Percentiles rank a stretch among this genome's conserved stretches.
These are phyloP conservation scores for Alloascoidea africana DNA, from an alignment of 805 yeast genomes.

Conservation along the genomic window DNA sequence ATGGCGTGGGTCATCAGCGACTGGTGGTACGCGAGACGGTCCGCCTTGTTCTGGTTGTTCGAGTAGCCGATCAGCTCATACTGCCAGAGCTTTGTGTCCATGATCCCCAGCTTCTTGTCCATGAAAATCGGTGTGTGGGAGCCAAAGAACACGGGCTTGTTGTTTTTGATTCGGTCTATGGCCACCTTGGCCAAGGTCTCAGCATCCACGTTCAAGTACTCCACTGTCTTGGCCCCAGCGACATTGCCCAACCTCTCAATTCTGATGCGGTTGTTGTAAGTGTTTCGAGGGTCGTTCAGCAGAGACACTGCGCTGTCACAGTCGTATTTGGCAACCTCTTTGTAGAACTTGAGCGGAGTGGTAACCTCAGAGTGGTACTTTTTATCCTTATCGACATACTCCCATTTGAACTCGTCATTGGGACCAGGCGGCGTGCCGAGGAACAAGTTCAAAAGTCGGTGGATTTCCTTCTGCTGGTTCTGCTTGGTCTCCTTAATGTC, in stretches of 20 bases:
- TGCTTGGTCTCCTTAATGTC: slow-evolving; percentile 20
- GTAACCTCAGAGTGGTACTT: slow-evolving; percentile 30
- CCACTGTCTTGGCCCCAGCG: slow-evolving; percentile 51
- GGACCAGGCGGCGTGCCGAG: slow-evolving; percentile 75
- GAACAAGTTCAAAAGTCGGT: slow-evolving; percentile 48
- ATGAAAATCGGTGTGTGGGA: slow-evolving; percentile 76
- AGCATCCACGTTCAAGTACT: slow-evolving; percentile 55
- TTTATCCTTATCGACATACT: slow-evolving; percentile 58
- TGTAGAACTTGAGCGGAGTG: slow-evolving; percentile 54
- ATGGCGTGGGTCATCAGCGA: slow-evolving; percentile 85
- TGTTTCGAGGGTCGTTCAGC: slow-evolving; percentile 73
- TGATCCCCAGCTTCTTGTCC: slow-evolving; percentile 48
- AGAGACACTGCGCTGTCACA: slow-evolving; percentile 42
- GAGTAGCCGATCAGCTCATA: slow-evolving; percentile 43
- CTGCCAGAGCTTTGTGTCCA: slow-evolving; percentile 60
- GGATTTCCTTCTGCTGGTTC: slow-evolving; percentile 43
- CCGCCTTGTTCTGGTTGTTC: slow-evolving; percentile 40
- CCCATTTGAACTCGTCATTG: slow-evolving; percentile 55
- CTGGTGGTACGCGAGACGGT: slow-evolving; percentile 54
- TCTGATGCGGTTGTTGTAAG: slow-evolving; percentile 42
- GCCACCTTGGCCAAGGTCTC: slow-evolving; percentile 43
- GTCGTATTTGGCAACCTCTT: slow-evolving; percentile 35
- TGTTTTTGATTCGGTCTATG: slow-evolving; percentile 49
- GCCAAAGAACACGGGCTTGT: slow-evolving; percentile 79
- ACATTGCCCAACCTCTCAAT: slow-evolving; percentile 69